Conservation (phyloP, 2,329 filamentous ascomycete species). For the Teratosphaeria nubilosa region DNA sequence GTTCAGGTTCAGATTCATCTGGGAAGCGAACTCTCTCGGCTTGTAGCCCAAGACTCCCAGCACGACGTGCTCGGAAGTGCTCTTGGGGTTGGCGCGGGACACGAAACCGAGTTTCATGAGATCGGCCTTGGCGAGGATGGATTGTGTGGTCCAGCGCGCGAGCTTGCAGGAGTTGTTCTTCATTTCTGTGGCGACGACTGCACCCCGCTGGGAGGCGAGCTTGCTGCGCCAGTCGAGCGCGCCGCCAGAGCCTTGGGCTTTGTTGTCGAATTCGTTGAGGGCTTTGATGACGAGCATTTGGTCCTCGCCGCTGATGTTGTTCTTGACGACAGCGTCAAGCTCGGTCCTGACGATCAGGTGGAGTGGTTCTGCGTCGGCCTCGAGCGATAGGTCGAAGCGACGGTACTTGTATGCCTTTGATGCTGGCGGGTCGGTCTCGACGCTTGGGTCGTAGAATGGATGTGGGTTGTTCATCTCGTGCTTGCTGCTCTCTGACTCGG, state of each 20-base stretch:
- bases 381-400: slow-evolving; percentile 87
- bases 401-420: slow-evolving; percentile 99
- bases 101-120: slow-evolving; percentile 98
- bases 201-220: slow-evolving; percentile 87
- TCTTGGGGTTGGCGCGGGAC: slow-evolving; percentile 84
- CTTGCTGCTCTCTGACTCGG: slow-evolving; percentile 69
- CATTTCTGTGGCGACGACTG: slow-evolving; percentile 97
- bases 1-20: slow-evolving; percentile 95
- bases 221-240: slow-evolving; percentile 96
- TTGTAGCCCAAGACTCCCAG: slow-evolving; percentile 96
- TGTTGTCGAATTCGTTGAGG: slow-evolving; percentile 97
- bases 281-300: slow-evolving; percentile 89
- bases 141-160: slow-evolving; percentile 93
- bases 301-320: slow-evolving; percentile 82
- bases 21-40: slow-evolving; percentile 86
- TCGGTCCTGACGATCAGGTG: slow-evolving; percentile 91
- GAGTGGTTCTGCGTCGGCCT: slow-evolving; percentile 81
- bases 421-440: slow-evolving; percentile 86
- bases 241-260: slow-evolving; percentile 88
- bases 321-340: slow-evolving; percentile 91
- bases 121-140: slow-evolving; percentile 93
- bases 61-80: slow-evolving; percentile 86
- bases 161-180: slow-evolving; percentile 99
- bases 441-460: slow-evolving; percentile 91
- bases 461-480: slow-evolving; percentile 79